phyloP scores from a whole-genome alignment of 2,329 filamentous ascomycete genomes.

The Penicillium palitans region DNA sequence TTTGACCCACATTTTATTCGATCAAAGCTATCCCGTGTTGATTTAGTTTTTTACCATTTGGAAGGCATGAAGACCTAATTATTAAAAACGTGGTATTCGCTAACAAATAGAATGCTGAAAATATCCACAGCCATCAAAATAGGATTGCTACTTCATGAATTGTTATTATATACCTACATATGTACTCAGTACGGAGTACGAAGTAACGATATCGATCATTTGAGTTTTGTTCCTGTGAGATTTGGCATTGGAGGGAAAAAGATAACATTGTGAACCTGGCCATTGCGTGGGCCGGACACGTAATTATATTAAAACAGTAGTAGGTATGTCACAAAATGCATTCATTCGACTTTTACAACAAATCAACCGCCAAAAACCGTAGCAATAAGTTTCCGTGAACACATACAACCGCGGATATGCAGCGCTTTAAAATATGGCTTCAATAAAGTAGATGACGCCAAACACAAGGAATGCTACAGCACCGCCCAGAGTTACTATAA shows the following conservation, averaged over 20 bases:
- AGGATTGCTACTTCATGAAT: neutral
- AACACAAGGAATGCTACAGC: slow-evolving; percentile 88
- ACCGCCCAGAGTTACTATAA: slow-evolving; percentile 82
- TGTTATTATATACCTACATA: neutral
- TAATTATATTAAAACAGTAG: slow-evolving; percentile 13
- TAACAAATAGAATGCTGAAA: too few species aligned
- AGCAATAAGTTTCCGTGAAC: neutral
- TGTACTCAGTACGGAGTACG: neutral
- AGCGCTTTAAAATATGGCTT: slow-evolving; percentile 61
- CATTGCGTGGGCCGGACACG: slow-evolving; percentile 3
- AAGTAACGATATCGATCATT: neutral
- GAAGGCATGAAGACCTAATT: too few species aligned
- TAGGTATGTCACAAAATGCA: slow-evolving; percentile 16
- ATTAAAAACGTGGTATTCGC: too few species aligned
- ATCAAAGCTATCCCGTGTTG: too few species aligned
- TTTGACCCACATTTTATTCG: too few species aligned
- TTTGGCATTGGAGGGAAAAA: neutral
- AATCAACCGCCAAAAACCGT: slow-evolving; percentile 13
- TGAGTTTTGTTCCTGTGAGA: neutral
- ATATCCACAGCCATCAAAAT: neutral
- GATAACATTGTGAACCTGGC: neutral
- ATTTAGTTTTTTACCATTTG: too few species aligned
- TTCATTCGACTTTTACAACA: slow-evolving; percentile 14
- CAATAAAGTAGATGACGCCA: slow-evolving; percentile 85
- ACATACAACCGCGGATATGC: slow-evolving; percentile 16